These are phyloP conservation scores for Goniomonas avonlea DNA, from an alignment of 78 protist genomes.

Conservation along the genomic window DNA sequence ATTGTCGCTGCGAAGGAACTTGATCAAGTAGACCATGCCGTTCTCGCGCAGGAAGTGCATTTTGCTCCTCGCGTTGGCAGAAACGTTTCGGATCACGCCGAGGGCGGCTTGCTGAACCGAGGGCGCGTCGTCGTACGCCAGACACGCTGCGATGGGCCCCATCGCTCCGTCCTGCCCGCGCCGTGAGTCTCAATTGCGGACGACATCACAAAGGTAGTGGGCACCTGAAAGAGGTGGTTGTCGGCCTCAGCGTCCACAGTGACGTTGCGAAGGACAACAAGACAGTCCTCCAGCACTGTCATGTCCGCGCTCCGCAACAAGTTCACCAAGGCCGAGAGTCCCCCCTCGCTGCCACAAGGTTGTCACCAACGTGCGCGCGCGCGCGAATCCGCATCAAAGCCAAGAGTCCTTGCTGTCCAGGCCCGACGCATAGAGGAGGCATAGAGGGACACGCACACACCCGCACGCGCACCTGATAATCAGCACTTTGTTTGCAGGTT, in stretches of 20 bases:
- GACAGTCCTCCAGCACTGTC: constrained; percentile 1
- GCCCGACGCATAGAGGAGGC: too few relatives aligned
- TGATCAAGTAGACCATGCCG: background rate
- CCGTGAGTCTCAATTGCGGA: too few relatives aligned
- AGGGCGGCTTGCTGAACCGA: background rate
- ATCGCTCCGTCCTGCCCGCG: constrained; percentile 22
- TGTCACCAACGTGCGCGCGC: too few relatives aligned
- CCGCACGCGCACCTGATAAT: too few relatives aligned
- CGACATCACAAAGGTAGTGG: too few relatives aligned
- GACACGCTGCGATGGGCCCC: background rate
- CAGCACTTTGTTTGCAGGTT: constrained; percentile 13
- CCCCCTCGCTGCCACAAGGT: constrained; percentile 29
- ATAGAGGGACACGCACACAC: too few relatives aligned
- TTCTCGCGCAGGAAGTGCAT: constrained; percentile 22
- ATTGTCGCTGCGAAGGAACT: background rate
- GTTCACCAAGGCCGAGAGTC: background rate
- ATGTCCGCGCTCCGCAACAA: background rate
- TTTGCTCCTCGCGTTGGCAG: constrained; percentile 12
- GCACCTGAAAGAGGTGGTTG: background rate
- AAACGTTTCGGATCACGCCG: constrained; percentile 15
- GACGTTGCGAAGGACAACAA: constrained; percentile 7
- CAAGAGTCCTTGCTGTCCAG: too few relatives aligned
- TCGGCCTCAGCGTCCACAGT: constrained; percentile 22
- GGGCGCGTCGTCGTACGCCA: background rate
- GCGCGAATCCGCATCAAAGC: too few relatives aligned